Percentiles rank a stretch among this genome's conserved stretches.
Conservation (phyloP, 768 basidiomycete species). For the Collybiopsis confluens region DNA sequence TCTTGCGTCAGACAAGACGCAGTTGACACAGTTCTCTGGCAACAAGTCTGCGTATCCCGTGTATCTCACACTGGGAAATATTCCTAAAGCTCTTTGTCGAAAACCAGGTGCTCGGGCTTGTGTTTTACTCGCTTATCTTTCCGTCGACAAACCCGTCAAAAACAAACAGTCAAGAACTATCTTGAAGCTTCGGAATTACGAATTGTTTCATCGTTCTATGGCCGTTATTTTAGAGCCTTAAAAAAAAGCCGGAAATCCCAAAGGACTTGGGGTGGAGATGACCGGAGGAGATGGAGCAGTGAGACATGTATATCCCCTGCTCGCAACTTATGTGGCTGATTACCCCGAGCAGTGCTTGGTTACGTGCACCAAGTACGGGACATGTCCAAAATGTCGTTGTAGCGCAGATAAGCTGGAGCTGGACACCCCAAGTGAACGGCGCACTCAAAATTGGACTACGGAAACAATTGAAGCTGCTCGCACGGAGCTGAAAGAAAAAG, state of each 20-base stretch:
- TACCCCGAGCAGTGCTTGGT: slow-evolving; percentile 7
- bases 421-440: neutral
- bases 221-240: no score
- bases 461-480: no score
- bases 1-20: slow-evolving; percentile 25
- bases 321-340: slow-evolving; percentile 7
- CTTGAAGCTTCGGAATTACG: no score
- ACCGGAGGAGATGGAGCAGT: slow-evolving; percentile 9
- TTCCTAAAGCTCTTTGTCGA: slow-evolving; percentile 16
- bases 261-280: slow-evolving; percentile 14
- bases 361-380: slow-evolving; percentile 1
- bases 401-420: slow-evolving; percentile 1
- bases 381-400: slow-evolving; percentile 9
- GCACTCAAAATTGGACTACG: no score
- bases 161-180: no score
- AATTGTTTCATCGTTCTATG: no score
- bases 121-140: slow-evolving; percentile 13
- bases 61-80: slow-evolving; percentile 30
- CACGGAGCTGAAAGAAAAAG: no score
- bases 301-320: neutral
- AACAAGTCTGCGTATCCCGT: slow-evolving; percentile 29
- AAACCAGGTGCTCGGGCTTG: neutral
- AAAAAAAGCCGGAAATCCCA: neutral
- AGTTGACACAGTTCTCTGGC: slow-evolving; percentile 21
- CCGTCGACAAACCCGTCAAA: slow-evolving; percentile 7